Percentiles rank a stretch among this genome's conserved stretches.
These are phyloP conservation scores for Leucocoprinus leucothites DNA, from an alignment of 768 basidiomycete species.

Conservation along the genomic window DNA sequence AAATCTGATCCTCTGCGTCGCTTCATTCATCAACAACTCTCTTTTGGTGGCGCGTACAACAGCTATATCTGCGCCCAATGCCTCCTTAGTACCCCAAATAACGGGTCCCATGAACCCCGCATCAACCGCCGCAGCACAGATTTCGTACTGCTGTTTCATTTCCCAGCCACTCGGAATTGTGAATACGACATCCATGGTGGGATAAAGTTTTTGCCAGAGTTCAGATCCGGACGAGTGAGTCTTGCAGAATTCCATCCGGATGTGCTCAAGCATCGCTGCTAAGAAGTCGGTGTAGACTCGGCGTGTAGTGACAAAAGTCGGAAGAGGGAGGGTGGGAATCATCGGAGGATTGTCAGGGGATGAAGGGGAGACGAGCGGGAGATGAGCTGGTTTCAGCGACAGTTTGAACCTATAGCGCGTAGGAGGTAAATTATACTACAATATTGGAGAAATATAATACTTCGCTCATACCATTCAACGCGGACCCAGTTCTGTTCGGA, in stretches of 20 bases:
- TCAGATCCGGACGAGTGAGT: neutral
- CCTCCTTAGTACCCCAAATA: neutral
- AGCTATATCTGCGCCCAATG: neutral
- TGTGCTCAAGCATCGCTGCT: neutral
- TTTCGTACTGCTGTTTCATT: neutral
- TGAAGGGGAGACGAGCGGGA: neutral
- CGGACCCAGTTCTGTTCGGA: neutral
- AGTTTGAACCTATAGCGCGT: neutral
- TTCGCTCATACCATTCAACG: neutral
- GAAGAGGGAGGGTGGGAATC: neutral
- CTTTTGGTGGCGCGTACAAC: neutral
- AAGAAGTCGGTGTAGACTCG: neutral
- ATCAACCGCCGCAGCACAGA: neutral
- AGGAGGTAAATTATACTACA: too few relatives aligned
- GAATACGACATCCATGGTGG: conserved; percentile 1
- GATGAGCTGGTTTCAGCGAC: neutral
- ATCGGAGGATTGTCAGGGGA: neutral
- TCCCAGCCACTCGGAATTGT: conserved; percentile 7
- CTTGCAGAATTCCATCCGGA: neutral
- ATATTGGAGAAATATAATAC: neutral
- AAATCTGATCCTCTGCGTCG: neutral
- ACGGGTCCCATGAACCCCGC: neutral
- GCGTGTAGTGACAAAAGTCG: neutral
- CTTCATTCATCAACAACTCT: neutral
- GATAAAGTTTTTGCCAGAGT: neutral